Evolutionary conservation across 371 early-diverging fungal genomes (phyloP).

Genomic region (Rhizopus sp.): DNA sequence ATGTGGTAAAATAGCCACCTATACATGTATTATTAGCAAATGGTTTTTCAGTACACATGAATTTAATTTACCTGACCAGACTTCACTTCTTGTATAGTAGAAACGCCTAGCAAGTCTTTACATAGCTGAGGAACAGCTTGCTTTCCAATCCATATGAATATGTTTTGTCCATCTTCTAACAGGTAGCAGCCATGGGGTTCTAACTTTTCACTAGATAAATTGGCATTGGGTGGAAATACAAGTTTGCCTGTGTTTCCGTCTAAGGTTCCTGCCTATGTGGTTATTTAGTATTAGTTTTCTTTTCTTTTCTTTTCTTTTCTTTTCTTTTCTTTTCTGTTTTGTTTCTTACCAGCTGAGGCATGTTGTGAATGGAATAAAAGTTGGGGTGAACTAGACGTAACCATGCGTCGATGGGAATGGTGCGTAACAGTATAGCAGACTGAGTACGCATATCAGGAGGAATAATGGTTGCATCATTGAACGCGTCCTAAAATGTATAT

Average conservation of each 20-base stretch:
- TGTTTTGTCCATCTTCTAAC: slow-evolving; percentile 65
- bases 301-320: too few relatives aligned
- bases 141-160: slow-evolving; percentile 80
- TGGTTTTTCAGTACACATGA: not conserved
- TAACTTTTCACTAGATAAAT: slow-evolving; percentile 74
- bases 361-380: slow-evolving; percentile 71
- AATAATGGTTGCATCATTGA: slow-evolving; percentile 40
- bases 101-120: slow-evolving; percentile 55
- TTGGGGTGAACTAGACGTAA: slow-evolving; percentile 52
- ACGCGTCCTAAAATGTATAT: slow-evolving; percentile 27
- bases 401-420: slow-evolving; percentile 61
- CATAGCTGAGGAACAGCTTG: slow-evolving; percentile 63
- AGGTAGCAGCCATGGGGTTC: slow-evolving; percentile 76
- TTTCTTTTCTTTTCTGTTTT: slow-evolving; percentile 35
- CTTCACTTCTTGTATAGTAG: slow-evolving; percentile 31
- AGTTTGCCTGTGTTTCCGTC: slow-evolving; percentile 42
- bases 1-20: slow-evolving; percentile 30
- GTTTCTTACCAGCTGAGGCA: slow-evolving; percentile 51
- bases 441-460: slow-evolving; percentile 61
- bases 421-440: slow-evolving; percentile 58
- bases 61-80: slow-evolving; percentile 34
- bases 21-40: not conserved
- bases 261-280: slow-evolving; percentile 40
- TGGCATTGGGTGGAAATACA: slow-evolving; percentile 61
- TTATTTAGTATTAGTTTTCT: slow-evolving; percentile 31